These are phyloP conservation scores for Immersiella caudata DNA, from an alignment of 495 filamentous ascomycete genomes.

Conservation along the genomic window DNA sequence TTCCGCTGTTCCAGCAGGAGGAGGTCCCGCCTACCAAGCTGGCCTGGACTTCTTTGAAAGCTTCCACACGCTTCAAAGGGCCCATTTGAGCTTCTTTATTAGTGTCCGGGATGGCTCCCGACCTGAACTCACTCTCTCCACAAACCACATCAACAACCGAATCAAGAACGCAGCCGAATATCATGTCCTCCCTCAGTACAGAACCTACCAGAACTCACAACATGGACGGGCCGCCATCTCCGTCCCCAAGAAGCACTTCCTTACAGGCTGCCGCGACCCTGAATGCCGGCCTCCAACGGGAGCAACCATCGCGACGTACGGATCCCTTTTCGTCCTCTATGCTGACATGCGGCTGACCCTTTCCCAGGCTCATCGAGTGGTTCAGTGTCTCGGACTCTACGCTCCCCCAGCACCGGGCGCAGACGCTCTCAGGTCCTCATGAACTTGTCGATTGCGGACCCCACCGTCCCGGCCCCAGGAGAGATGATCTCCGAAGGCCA, in stretches of 20 bases:
- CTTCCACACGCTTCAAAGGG: neutral
- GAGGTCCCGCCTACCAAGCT: neutral
- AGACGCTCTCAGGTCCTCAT: slow-evolving; percentile 70
- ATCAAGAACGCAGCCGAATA: slow-evolving; percentile 32
- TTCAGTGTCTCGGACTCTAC: slow-evolving; percentile 56
- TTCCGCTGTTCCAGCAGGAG: neutral
- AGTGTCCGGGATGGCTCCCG: slow-evolving; percentile 47
- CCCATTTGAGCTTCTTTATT: neutral
- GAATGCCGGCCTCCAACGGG: slow-evolving; percentile 69
- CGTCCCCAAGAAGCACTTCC: slow-evolving; percentile 63
- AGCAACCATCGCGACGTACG: slow-evolving; percentile 60
- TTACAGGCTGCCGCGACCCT: slow-evolving; percentile 69
- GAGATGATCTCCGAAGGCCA: slow-evolving; percentile 60
- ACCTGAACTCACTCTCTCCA: slow-evolving; percentile 77
- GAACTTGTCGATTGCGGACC: slow-evolving; percentile 75
- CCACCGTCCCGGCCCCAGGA: slow-evolving; percentile 60
- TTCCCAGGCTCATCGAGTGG: slow-evolving; percentile 55
- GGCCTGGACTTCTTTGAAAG: neutral
- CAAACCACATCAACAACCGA: slow-evolving; percentile 39
- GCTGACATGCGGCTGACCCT: slow-evolving; percentile 23
- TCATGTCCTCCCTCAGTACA: slow-evolving; percentile 49
- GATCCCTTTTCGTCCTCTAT: neutral
- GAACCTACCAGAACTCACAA: slow-evolving; percentile 35
- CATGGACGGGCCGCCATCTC: slow-evolving; percentile 48
- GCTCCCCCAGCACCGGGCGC: slow-evolving; percentile 59